These are phyloP conservation scores for Beauveria rudraprayagi DNA, from an alignment of 2,329 filamentous ascomycete species.

Conservation along the genomic window DNA sequence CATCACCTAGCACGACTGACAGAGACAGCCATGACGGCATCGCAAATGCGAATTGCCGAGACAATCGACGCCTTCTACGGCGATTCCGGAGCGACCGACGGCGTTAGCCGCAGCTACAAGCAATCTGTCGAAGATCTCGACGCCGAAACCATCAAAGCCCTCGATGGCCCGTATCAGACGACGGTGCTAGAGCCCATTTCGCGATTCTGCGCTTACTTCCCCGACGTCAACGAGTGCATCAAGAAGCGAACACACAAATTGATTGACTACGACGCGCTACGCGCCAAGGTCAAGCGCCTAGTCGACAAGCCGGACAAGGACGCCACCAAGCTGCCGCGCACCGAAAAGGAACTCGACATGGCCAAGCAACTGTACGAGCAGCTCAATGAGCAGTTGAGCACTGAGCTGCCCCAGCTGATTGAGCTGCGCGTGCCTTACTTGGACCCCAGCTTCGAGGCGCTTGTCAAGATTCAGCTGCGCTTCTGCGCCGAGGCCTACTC, in stretches of 20 bases:
- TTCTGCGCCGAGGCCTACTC: constrained; percentile 98
- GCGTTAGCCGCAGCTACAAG: constrained; percentile 94
- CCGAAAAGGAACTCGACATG: constrained; percentile 94
- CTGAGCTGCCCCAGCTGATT: constrained; percentile 89
- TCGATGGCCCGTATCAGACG: constrained; percentile 89
- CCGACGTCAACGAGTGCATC: constrained; percentile 98
- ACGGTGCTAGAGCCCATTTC: constrained; percentile 94
- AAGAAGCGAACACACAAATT: constrained; percentile 99
- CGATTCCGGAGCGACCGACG: constrained; percentile 87
- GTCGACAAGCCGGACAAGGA: constrained; percentile 99
- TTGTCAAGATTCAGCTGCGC: constrained; percentile 95
- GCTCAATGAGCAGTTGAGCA: constrained; percentile 90
- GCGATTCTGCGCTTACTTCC: constrained; percentile 96
- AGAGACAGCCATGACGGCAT: constrained; percentile 83
- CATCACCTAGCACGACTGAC: not conserved
- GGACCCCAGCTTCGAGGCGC: constrained; percentile 91
- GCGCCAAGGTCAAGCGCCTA: constrained; percentile 92
- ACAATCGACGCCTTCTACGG: constrained; percentile 99
- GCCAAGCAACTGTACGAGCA: constrained; percentile 90
- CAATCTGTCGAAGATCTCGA: constrained; percentile 97
- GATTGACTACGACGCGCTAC: constrained; percentile 93
- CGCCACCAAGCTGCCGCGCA: constrained; percentile 87
- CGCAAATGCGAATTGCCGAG: constrained; percentile 98
- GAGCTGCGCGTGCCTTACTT: constrained; percentile 95
- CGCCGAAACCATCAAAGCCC: constrained; percentile 94